Percentiles rank a stretch among this genome's conserved stretches.
Conservation (phyloP, 495 filamentous ascomycete species). For the Lepidopterella palustris region DNA sequence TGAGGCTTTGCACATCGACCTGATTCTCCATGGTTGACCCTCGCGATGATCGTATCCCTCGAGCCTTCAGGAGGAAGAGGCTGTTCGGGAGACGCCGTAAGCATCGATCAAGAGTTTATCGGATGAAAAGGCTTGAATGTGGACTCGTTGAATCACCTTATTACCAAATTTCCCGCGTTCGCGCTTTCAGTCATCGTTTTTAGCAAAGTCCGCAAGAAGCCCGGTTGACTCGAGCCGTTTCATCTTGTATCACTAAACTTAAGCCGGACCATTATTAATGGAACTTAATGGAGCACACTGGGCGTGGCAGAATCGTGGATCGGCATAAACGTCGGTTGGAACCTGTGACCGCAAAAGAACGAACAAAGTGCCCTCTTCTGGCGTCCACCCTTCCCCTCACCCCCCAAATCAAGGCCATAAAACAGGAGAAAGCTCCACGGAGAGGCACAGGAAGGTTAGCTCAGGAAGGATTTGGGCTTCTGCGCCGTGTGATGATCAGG, state of each 20-base stretch:
- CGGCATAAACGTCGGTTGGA: too few species aligned
- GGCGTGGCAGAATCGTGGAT: too few species aligned
- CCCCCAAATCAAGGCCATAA: background rate
- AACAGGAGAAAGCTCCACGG: background rate
- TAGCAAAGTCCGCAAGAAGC: too few species aligned
- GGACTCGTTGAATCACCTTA: background rate
- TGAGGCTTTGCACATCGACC: too few species aligned
- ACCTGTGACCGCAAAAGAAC: too few species aligned
- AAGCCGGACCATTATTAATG: too few species aligned
- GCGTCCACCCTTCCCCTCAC: too few species aligned
- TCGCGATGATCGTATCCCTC: background rate
- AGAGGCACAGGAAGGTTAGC: background rate
- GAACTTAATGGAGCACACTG: too few species aligned
- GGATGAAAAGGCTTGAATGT: background rate
- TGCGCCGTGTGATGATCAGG: slow-evolving; percentile 2
- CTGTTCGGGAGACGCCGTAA: background rate
- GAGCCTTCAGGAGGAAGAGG: background rate
- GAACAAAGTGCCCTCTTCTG: too few species aligned
- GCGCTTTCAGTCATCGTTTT: too few species aligned
- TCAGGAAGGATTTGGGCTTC: background rate
- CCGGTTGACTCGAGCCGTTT: too few species aligned
- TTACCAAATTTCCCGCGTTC: background rate
- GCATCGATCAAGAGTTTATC: background rate
- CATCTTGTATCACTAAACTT: too few species aligned
- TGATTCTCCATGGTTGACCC: background rate